Evolutionary conservation across 805 yeast species (phyloP).

Genomic region (Pichia ethanolica): DNA sequence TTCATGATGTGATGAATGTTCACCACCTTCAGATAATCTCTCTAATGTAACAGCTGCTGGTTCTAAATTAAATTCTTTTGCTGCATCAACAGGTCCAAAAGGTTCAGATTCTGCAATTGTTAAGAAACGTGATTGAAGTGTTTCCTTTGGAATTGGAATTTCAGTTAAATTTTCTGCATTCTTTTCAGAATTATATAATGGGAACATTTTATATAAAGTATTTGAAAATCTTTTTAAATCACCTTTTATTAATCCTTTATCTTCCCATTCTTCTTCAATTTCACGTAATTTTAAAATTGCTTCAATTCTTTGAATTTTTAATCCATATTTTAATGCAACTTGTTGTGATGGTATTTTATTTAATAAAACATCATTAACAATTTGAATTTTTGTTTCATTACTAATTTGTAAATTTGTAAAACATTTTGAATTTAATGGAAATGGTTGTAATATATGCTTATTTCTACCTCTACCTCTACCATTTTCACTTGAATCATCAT

Average conservation of each 20-base stretch:
- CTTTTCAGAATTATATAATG: conserved; percentile 46
- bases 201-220: conserved; percentile 74
- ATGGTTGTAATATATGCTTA: conserved; percentile 53
- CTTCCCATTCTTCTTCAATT: conserved; percentile 57
- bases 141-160: conserved; percentile 82
- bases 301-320: conserved; percentile 80
- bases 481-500: conserved; percentile 4
- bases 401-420: conserved; percentile 58
- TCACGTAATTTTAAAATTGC: conserved; percentile 68
- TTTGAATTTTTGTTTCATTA: conserved; percentile 49
- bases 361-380: conserved; percentile 43
- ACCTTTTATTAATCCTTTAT: conserved; percentile 42
- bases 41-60: conserved; percentile 81
- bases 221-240: conserved; percentile 55
- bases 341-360: conserved; percentile 57
- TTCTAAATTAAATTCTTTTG: conserved; percentile 69
- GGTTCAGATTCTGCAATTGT: conserved; percentile 93
- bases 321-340: conserved; percentile 69
- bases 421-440: conserved; percentile 68
- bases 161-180: conserved; percentile 79
- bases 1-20: conserved; percentile 34
- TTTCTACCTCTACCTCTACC: conserved; percentile 2
- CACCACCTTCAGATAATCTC: conserved; percentile 55
- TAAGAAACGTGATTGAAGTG: conserved; percentile 72
- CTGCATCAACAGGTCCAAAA: conserved; percentile 94